phyloP scores from a whole-genome alignment of 2,329 filamentous ascomycete genomes.

The Paecilomyces variotii region DNA sequence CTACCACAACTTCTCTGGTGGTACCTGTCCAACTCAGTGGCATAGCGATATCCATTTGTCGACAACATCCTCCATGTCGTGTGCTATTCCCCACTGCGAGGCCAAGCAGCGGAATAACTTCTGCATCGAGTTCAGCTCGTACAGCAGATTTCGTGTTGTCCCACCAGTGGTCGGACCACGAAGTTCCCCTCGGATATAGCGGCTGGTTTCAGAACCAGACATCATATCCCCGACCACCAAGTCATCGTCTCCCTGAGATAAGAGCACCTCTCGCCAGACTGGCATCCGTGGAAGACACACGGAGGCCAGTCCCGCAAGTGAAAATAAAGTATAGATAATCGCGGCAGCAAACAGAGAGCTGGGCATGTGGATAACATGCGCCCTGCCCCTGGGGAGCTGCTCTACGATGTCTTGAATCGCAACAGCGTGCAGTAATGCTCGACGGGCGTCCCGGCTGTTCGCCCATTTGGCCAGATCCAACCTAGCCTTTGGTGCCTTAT shows the following conservation, averaged over 20 bases:
- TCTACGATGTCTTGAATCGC: slow-evolving; percentile 42
- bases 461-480: slow-evolving; percentile 35
- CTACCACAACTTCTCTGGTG: neutral
- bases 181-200: slow-evolving; percentile 27
- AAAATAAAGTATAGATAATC: slow-evolving; percentile 36
- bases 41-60: slow-evolving; percentile 38
- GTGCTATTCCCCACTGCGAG: slow-evolving; percentile 39
- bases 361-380: slow-evolving; percentile 40
- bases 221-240: neutral
- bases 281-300: slow-evolving; percentile 32
- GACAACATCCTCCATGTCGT: slow-evolving; percentile 39
- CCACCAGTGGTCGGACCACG: slow-evolving; percentile 14
- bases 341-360: slow-evolving; percentile 37
- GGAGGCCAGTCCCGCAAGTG: slow-evolving; percentile 29
- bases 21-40: slow-evolving; percentile 17
- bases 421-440: slow-evolving; percentile 36
- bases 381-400: slow-evolving; percentile 36
- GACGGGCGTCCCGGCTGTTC: slow-evolving; percentile 28
- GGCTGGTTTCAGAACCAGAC: slow-evolving; percentile 27
- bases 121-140: slow-evolving; percentile 41
- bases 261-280: slow-evolving; percentile 35
- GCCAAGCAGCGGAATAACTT: slow-evolving; percentile 38
- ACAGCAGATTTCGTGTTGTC: slow-evolving; percentile 34
- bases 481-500: slow-evolving; percentile 15
- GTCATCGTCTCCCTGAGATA: slow-evolving; percentile 18